Evolutionary conservation across 306 rosid genomes (phyloP), one percentile per base, ranked within the genome.

Genomic region (Nissolia schottii): DNA sequence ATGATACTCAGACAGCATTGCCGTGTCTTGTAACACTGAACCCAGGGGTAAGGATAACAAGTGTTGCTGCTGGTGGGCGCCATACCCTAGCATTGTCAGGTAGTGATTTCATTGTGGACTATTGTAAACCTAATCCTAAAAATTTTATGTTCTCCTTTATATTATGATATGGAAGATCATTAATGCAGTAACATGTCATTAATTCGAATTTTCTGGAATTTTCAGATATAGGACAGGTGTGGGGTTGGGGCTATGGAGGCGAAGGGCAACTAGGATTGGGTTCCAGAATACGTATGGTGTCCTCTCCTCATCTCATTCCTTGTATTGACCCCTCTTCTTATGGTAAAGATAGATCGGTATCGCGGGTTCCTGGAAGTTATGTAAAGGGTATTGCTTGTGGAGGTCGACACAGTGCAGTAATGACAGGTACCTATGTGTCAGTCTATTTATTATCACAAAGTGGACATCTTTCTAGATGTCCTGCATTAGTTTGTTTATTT

Each of bases 191-290:
- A 54, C 48, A 48, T 64, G 62, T 69, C 48, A 74, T 67, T 72
- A 38, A 76, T 50, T 58, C 74, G 78, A 67, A 63, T 81, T 79
- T 75, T 77, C 78, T 67, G 77, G 49, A 79, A 66, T 74, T 81
- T 80, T 82, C 93, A 93, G 98, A 93, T 87, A 73, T 83, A 64
- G 98, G 98, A 66, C 96, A 93, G 78, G 97, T 93, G 80, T 93
- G 98, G 98, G 98, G 98, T 70, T 93, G 98, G 98, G 98, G 98
- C 63, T 93, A 93, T 81, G 98, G 98, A 81, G 98, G 98, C 35
- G 98, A 93, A 88, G 98, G 98, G 74, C 98, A 93, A 79, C 98
- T 93, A 79, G 98, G 98, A 73, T 77, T 93, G 82, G 96, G 98
- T 75, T 88, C 97, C 64, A 88, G 90, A 68, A 80, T 93, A 80